phyloP scores from a whole-genome alignment of 345 rosid genomes.

The Jatropha curcas region DNA sequence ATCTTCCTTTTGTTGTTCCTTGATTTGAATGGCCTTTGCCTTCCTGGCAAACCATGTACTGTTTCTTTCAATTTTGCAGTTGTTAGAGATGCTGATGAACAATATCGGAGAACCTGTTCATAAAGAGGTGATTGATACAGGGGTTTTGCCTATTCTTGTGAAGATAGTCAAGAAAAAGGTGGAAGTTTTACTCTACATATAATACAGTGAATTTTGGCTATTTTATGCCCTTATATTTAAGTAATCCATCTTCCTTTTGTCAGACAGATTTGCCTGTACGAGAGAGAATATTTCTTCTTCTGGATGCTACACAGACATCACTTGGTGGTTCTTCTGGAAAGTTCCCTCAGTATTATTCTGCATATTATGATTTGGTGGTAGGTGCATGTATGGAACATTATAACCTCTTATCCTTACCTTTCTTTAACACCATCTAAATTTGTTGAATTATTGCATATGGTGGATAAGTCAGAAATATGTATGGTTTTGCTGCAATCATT shows the following conservation, averaged over 20 bases:
- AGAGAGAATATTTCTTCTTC: conserved; percentile 89
- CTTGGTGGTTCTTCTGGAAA: conserved; percentile 89
- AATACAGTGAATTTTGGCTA: conserved; percentile 10
- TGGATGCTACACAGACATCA: conserved; percentile 95
- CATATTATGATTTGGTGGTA: conserved; percentile 92
- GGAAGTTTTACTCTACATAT: conserved; percentile 2
- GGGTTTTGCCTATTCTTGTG: conserved; percentile 74
- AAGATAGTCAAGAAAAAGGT: conserved; percentile 98
- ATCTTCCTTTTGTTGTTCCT: neutral
- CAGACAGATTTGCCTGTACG: conserved; percentile 86
- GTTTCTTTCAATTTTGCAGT: conserved; percentile 40
- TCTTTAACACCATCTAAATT: neutral
- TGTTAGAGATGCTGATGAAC: conserved; percentile 96
- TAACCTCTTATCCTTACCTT: neutral
- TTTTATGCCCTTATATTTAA: conserved; percentile 17
- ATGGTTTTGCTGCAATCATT: neutral
- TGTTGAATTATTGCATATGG: neutral
- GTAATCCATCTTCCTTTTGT: conserved; percentile 11
- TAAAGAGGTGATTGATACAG: conserved; percentile 71
- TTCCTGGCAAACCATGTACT: neutral
- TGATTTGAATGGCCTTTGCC: neutral
- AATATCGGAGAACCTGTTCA: conserved; percentile 80
- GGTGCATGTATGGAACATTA: conserved; percentile 37
- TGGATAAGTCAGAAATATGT: neutral
- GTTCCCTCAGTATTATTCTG: conserved; percentile 81